These are phyloP conservation scores for Ophiostoma ips DNA, from an alignment of 2,329 filamentous ascomycete genomes.

Conservation along the genomic window DNA sequence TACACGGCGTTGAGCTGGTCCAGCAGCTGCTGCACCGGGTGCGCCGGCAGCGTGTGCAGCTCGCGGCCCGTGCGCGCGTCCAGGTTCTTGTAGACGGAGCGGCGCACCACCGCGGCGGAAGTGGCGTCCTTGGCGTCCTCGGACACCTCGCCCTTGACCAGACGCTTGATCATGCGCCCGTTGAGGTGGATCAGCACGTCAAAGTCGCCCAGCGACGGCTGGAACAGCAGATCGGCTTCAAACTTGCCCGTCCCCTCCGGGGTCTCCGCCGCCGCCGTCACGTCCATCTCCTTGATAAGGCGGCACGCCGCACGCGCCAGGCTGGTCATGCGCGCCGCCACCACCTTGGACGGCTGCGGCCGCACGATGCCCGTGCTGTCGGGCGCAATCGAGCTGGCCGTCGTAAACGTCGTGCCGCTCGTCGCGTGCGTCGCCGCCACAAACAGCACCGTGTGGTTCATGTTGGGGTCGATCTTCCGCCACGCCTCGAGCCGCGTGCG, in stretches of 20 bases:
- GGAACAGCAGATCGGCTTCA: slow-evolving; percentile 51
- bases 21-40: slow-evolving; percentile 50
- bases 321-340: slow-evolving; percentile 69
- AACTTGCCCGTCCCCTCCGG: slow-evolving; percentile 20
- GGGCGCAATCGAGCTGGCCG: slow-evolving; percentile 25
- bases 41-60: slow-evolving; percentile 36
- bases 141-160: slow-evolving; percentile 23
- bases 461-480: slow-evolving; percentile 74
- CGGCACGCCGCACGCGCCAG: slow-evolving; percentile 65
- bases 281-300: slow-evolving; percentile 38
- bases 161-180: slow-evolving; percentile 32
- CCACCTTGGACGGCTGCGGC: slow-evolving; percentile 55
- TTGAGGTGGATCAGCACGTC: slow-evolving; percentile 72
- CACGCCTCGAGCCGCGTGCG: slow-evolving; percentile 62
- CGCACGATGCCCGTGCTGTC: slow-evolving; percentile 20
- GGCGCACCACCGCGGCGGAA: slow-evolving; percentile 11
- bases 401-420: slow-evolving; percentile 69
- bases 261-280: slow-evolving; percentile 18
- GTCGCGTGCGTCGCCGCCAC: slow-evolving; percentile 66
- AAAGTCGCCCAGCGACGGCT: slow-evolving; percentile 60
- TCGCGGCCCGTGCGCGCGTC: slow-evolving; percentile 38
- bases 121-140: slow-evolving; percentile 11
- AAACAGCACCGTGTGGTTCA: slow-evolving; percentile 74
- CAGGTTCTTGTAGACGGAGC: slow-evolving; percentile 66
- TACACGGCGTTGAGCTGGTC: slow-evolving; percentile 55